Evolutionary conservation across 2,329 filamentous ascomycete genomes (phyloP), one percentile per base, ranked within the genome.

Genomic region (Aspergillus pseudoviridinutans): DNA sequence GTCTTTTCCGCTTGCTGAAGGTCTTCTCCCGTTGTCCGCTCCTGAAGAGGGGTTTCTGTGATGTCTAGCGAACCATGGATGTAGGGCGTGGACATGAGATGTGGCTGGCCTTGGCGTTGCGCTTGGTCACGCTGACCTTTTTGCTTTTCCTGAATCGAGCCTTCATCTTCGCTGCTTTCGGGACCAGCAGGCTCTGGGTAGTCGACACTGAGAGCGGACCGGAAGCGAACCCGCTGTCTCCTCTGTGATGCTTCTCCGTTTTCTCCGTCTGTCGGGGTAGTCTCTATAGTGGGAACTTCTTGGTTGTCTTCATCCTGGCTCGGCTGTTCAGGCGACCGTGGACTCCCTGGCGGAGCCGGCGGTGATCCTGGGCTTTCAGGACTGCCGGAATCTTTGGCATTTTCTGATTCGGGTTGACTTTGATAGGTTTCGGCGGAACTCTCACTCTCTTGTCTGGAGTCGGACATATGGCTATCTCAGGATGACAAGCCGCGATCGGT

Each of bases 11-110:
- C 53, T 27, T 51, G 22, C 42, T 27, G 35, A 7, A 20, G n/a
- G 46, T 51, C 25, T 38, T 49, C 54, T 52, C 1, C 49, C 53
- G 12, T 25, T 6, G 29, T 59, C n/a, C 53, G 50, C 9, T 59
- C 54, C n/a, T 55, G 56, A 3, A 49, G 42, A 0, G 58, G 56
- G 2, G 59, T 61, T 28, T 71, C 69, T 4, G 70, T 56, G n/a
- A 72, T 66, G 54, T 73, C 71, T 10, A 59, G 54, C 0, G 70
- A 64, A 4, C 62, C 63, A 24, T 69, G 67, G 1, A 54, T n/a
- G 38, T 68, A 68, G 1, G 66, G 66, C 38, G 56, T 58, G 1
- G 57, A 49, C 0, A 65, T 58, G 1, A 32, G 55, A 58, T 67
- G 66, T 1, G 66, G 54, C 28, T 53, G 32, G 1, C 50, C 57